Evolutionary conservation across 164 flowering plant genomes (phyloP).

Genomic region (Macadamia tetraphylla): DNA sequence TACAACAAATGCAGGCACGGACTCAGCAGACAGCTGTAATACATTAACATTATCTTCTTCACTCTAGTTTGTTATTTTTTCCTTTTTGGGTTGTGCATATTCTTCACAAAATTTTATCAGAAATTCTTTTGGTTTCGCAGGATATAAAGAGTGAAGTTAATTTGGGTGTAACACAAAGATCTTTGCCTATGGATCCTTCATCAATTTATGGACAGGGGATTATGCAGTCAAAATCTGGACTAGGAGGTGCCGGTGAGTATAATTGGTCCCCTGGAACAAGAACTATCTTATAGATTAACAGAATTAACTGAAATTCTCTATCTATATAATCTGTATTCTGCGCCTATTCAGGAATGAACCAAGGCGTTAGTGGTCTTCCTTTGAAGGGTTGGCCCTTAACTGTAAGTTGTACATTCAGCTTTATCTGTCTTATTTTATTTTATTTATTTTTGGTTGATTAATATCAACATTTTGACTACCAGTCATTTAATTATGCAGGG

Average conservation of each 20-base stretch:
- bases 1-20: conserved; percentile 82
- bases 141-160: conserved; percentile 67
- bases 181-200: conserved; percentile 76
- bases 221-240: conserved; percentile 77
- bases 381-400: conserved; percentile 89
- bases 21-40: conserved; percentile 54
- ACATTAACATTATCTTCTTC: conserved; percentile 14
- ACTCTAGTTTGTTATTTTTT: not conserved
- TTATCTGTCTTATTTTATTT: not conserved
- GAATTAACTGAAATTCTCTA: not conserved
- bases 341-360: conserved; percentile 50
- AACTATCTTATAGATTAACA: not conserved
- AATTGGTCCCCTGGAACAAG: not conserved
- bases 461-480: not conserved
- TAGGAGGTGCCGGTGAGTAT: conserved; percentile 53
- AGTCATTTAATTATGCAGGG: conserved; percentile 37
- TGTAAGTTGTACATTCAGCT: conserved; percentile 36
- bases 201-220: conserved; percentile 78
- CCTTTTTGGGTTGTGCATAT: not conserved
- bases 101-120: not conserved
- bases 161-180: conserved; percentile 54
- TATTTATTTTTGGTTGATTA: not conserved
- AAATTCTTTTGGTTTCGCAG: conserved; percentile 28
- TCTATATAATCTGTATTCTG: not conserved
- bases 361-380: conserved; percentile 66